phyloP scores from a whole-genome alignment of 148 eudicot genomes.

The Arctostaphylos glauca region DNA sequence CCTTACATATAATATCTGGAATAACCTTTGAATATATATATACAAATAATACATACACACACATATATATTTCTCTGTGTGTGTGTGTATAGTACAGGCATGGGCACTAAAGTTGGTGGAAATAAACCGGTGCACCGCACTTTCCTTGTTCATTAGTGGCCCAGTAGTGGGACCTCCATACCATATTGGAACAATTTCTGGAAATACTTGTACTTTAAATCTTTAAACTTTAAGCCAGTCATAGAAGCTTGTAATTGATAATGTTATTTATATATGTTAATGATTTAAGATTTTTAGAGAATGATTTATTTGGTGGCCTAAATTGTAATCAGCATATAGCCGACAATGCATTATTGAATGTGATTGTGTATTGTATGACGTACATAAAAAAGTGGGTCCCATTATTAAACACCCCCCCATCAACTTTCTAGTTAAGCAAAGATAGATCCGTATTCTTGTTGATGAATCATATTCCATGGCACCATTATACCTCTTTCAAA shows the following conservation, averaged over 20 bases:
- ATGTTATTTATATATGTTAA: not conserved
- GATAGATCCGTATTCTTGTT: slow-evolving; percentile 6
- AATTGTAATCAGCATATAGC: slow-evolving; percentile 5
- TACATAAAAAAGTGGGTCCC: not conserved
- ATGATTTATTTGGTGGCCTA: not conserved
- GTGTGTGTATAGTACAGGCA: too few relatives aligned
- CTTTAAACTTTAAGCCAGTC: not conserved
- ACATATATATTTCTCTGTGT: too few relatives aligned
- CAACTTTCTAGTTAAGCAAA: slow-evolving; percentile 13
- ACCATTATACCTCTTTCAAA: slow-evolving; percentile 1
- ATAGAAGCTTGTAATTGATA: not conserved
- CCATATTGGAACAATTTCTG: not conserved
- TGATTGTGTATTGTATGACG: not conserved
- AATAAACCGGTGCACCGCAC: slow-evolving; percentile 17
- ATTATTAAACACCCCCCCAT: not conserved
- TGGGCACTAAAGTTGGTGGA: slow-evolving; percentile 9
- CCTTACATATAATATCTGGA: not conserved
- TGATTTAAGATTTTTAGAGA: not conserved
- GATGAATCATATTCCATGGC: slow-evolving; percentile 11
- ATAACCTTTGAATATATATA: too few relatives aligned
- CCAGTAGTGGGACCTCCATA: not conserved
- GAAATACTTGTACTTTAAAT: not conserved
- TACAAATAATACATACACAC: too few relatives aligned
- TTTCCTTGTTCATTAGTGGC: slow-evolving; percentile 9
- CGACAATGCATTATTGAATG: slow-evolving; percentile 8